Conservation (phyloP, 257 asterid genomes). For the Solanum etuberosum region DNA sequence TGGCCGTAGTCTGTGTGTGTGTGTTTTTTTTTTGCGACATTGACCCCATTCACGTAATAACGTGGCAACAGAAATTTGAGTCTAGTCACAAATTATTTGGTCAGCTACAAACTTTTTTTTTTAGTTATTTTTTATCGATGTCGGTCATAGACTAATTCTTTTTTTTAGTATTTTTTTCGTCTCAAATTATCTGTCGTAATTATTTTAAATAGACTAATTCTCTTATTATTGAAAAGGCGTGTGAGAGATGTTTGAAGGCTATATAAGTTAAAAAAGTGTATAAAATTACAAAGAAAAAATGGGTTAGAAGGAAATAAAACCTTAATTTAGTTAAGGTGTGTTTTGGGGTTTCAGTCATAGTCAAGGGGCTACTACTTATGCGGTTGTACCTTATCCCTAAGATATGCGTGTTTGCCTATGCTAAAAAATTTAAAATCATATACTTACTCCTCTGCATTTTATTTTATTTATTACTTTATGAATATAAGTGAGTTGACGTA, state of each 20-base stretch:
- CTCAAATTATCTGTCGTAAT: neutral
- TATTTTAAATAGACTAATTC: neutral
- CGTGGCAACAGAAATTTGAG: neutral
- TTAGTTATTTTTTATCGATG: neutral
- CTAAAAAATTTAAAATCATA: neutral
- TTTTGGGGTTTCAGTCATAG: too few relatives aligned
- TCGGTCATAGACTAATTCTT: neutral
- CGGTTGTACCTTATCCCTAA: too few relatives aligned
- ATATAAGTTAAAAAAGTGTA: too few relatives aligned
- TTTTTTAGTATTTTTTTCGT: rapidly evolving
- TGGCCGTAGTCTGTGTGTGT: neutral
- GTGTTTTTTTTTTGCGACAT: neutral
- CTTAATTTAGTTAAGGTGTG: too few relatives aligned
- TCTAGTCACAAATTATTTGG: neutral
- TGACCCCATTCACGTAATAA: neutral
- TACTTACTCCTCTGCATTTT: neutral
- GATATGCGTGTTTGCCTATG: too few relatives aligned
- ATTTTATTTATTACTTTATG: too few relatives aligned
- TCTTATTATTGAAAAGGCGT: neutral
- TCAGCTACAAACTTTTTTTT: neutral
- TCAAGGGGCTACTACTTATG: too few relatives aligned
- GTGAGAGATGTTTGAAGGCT: neutral
- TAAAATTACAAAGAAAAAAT: too few relatives aligned
- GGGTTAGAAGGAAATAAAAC: rapidly evolving
- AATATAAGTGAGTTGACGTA: neutral